A percentile compares a stretch with the other conserved stretches of the same genome.
Conservation (phyloP, 768 basidiomycete genomes). For the Mycena filopes region DNA sequence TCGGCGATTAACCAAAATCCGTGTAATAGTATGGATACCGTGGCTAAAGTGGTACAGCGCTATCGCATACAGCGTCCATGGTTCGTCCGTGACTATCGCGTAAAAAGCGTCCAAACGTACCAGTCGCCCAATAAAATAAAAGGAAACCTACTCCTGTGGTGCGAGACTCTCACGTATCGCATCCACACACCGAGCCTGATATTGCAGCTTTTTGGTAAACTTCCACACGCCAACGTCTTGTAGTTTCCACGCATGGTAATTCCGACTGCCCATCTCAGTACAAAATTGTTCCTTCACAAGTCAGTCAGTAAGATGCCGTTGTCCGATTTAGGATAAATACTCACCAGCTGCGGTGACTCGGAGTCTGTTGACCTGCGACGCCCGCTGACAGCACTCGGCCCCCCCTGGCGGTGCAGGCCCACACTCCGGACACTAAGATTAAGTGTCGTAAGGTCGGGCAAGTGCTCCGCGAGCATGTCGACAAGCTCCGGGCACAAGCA, state of each 20-base stretch:
- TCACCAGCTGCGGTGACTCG: constrained; percentile 3
- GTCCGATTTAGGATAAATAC: not conserved
- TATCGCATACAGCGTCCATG: no score
- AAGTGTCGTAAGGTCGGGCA: constrained; percentile 23
- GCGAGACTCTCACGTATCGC: constrained; percentile 18
- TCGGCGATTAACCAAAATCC: constrained; percentile 7
- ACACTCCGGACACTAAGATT: constrained; percentile 8
- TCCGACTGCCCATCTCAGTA: constrained; percentile 8
- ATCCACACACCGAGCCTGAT: constrained; percentile 7
- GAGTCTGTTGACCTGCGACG: not conserved
- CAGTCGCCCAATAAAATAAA: not conserved
- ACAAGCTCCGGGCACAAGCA: constrained; percentile 26
- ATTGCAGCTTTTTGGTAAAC: constrained; percentile 18
- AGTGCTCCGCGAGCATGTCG: constrained; percentile 13
- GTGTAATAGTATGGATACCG: constrained; percentile 16
- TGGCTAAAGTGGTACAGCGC: constrained; percentile 13
- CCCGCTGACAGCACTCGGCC: not conserved
- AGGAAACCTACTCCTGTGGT: constrained; percentile 10
- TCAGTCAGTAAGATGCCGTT: not conserved
- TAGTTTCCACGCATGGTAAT: constrained; percentile 18
- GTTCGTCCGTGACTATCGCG: not conserved
- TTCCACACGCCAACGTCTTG: constrained; percentile 12
- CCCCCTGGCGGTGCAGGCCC: constrained; percentile 1
- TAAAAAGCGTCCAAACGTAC: constrained; percentile 12
- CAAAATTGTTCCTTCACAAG: constrained; percentile 5